Percentiles rank a stretch among this genome's conserved stretches.
phyloP scores from a whole-genome alignment of 179 eudicot genomes.

The Carnegiea gigantea region DNA sequence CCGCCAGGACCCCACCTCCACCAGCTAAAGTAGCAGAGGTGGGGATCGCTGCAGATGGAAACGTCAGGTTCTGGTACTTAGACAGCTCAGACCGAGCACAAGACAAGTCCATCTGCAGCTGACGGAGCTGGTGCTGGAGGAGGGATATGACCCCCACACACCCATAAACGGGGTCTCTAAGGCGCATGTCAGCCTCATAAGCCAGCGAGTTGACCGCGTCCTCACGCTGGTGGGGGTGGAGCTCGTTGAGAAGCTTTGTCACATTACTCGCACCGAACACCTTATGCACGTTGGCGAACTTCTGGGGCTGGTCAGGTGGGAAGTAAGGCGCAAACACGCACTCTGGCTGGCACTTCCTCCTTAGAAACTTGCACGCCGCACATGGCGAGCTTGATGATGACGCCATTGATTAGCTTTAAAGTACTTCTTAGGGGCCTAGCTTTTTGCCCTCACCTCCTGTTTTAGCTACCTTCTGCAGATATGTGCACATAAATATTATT shows the following conservation, averaged over 20 bases:
- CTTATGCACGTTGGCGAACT: conserved; percentile 64
- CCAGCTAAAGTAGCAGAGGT: conserved; percentile 9
- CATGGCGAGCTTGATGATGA: conserved; percentile 66
- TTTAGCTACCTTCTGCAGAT: background rate
- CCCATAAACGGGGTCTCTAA: conserved; percentile 76
- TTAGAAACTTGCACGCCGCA: conserved; percentile 70
- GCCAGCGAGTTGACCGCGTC: conserved; percentile 72
- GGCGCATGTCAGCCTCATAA: conserved; percentile 77
- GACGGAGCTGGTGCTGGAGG: conserved; percentile 73
- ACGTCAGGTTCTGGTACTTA: conserved; percentile 50
- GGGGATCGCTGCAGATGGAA: conserved; percentile 4
- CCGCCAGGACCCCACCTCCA: conserved; percentile 34
- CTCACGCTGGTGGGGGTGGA: conserved; percentile 73
- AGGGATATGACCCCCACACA: conserved; percentile 78
- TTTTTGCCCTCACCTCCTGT: background rate
- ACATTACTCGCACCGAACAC: conserved; percentile 73
- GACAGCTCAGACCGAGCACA: conserved; percentile 77
- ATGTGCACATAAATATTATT: background rate
- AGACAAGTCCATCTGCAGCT: conserved; percentile 60
- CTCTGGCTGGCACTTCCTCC: conserved; percentile 71
- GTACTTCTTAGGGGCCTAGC: too few relatives aligned
- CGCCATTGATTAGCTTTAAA: conserved; percentile 26
- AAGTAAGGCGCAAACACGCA: conserved; percentile 76
- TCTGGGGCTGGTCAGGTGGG: conserved; percentile 78
- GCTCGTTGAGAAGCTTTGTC: conserved; percentile 65